Evolutionary conservation across 2,329 filamentous ascomycete genomes (phyloP), one percentile per base, ranked within the genome.

Genomic region (Colletotrichum eremochloae): DNA sequence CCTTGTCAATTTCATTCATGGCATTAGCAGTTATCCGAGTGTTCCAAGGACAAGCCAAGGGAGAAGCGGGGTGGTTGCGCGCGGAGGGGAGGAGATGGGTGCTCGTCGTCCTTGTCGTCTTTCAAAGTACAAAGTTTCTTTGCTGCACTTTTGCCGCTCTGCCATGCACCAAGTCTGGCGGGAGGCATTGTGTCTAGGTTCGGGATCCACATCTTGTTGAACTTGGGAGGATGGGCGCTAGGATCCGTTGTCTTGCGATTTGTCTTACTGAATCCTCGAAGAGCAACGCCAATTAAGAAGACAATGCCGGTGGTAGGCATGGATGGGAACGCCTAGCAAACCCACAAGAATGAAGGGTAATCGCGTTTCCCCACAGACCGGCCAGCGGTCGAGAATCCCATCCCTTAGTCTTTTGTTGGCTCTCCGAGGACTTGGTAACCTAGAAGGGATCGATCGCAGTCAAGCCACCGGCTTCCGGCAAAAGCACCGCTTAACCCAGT

Each of bases 11-110:
- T 31, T 24, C 53, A 31, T 42, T n/a, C 53, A 64, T 61, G 60
- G 38, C 58, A 53, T 58, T 72, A 69, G 63, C 44, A 68, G 46
- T 58, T 72, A 69, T 64, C 65, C 65, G 66, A 69, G 60, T 15
- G 18, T 46, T 33, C 53, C 36, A 18, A 52, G 53, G 52, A 63
- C 31, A 48, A 52, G 58, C 53, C 15, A 52, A 48, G 65, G 52
- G 46, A 40, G 29, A 31, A 31, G 33, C 44, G 31, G 57, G 63
- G 62, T 56, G 63, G 63, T 36, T n/a, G 33, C 31, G n/a, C 38
- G 42, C 12, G n/a, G 31, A 62, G 24, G 44, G n/a, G 33, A 52
- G 15, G 46, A 29, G 36, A 46, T 53, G 7, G 33, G 46, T 63
- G 36, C 48, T 38, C 5, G 8, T 38, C 29, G 33, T 38, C 33